Evolutionary conservation across 495 filamentous ascomycete species (phyloP).

Genomic region (Neurospora terricola): DNA sequence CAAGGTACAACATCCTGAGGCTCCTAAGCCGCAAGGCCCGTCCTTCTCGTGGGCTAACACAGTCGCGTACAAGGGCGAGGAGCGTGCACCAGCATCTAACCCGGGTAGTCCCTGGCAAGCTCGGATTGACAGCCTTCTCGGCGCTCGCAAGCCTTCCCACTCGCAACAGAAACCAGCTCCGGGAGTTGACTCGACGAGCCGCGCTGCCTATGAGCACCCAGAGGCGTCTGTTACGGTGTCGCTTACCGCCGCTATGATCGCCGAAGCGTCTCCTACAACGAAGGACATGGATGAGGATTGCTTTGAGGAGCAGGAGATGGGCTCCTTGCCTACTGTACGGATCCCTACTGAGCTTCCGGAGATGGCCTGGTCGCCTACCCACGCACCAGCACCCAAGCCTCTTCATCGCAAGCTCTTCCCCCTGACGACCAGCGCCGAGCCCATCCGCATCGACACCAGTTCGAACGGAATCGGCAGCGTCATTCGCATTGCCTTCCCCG

Average conservation of each 20-base stretch:
- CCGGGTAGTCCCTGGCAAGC: slow-evolving; percentile 52
- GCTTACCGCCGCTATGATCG: slow-evolving; percentile 3
- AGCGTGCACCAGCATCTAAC: slow-evolving; percentile 1
- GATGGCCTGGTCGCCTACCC: slow-evolving; percentile 34
- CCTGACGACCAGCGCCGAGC: slow-evolving; percentile 27
- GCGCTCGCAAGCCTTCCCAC: slow-evolving; percentile 44
- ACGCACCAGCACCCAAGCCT: slow-evolving; percentile 24
- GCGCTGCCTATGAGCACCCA: slow-evolving; percentile 48
- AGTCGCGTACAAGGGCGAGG: slow-evolving; percentile 12
- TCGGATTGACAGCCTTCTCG: slow-evolving; percentile 60
- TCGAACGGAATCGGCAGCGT: slow-evolving; percentile 28
- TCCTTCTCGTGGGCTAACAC: slow-evolving; percentile 19
- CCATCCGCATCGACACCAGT: slow-evolving; percentile 28
- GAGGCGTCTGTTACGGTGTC: slow-evolving; percentile 37
- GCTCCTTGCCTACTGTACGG: slow-evolving; percentile 59
- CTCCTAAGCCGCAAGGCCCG: slow-evolving; percentile 7
- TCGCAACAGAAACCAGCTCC: slow-evolving; percentile 44
- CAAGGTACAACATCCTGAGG: slow-evolving; percentile 14
- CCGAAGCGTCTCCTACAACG: slow-evolving; percentile 29
- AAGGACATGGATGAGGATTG: slow-evolving; percentile 67
- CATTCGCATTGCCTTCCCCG: slow-evolving; percentile 36
- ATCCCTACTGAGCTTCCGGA: slow-evolving; percentile 53
- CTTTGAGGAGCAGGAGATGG: slow-evolving; percentile 75
- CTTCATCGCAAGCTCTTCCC: slow-evolving; percentile 26
- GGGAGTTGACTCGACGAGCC: slow-evolving; percentile 47